Evolutionary conservation across 1,139 yeast genomes (phyloP).

Genomic region (Kodamaea anthophila): DNA sequence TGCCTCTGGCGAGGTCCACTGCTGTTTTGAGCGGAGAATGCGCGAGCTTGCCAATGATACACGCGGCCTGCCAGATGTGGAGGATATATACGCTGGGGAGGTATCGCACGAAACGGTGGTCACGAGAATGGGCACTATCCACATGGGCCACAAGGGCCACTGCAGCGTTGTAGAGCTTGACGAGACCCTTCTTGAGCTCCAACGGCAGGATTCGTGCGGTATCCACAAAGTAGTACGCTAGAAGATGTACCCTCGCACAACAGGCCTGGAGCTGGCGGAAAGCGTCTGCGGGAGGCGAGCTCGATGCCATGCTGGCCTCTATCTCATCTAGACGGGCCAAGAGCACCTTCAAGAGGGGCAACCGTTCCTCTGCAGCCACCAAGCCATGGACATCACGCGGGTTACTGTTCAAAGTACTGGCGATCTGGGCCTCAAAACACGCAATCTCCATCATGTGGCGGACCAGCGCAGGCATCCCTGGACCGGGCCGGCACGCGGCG

Average conservation of each 20-base stretch:
- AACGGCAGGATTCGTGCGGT: constrained; percentile 47
- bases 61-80: constrained; percentile 87
- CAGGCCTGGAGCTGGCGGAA: constrained; percentile 62
- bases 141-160: constrained; percentile 65
- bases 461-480: constrained; percentile 53
- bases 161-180: constrained; percentile 75
- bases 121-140: constrained; percentile 51
- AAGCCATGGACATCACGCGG: constrained; percentile 64
- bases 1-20: constrained; percentile 69
- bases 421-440: constrained; percentile 79
- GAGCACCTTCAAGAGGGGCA: constrained; percentile 67
- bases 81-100: constrained; percentile 79
- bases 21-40: constrained; percentile 66
- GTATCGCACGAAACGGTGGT: constrained; percentile 62
- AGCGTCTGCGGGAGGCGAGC: constrained; percentile 43
- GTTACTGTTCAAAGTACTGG: constrained; percentile 69
- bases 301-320: constrained; percentile 44
- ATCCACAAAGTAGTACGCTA: constrained; percentile 78
- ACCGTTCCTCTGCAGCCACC: constrained; percentile 60
- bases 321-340: constrained; percentile 69
- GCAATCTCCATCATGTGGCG: constrained; percentile 77
- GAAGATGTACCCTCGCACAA: constrained; percentile 70
- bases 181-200: constrained; percentile 69
- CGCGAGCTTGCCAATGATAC: constrained; percentile 69
- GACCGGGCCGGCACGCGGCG: constrained; percentile 47